phyloP scores from a whole-genome alignment of 2,329 filamentous ascomycete genomes.

The Plectosphaerella plurivora region DNA sequence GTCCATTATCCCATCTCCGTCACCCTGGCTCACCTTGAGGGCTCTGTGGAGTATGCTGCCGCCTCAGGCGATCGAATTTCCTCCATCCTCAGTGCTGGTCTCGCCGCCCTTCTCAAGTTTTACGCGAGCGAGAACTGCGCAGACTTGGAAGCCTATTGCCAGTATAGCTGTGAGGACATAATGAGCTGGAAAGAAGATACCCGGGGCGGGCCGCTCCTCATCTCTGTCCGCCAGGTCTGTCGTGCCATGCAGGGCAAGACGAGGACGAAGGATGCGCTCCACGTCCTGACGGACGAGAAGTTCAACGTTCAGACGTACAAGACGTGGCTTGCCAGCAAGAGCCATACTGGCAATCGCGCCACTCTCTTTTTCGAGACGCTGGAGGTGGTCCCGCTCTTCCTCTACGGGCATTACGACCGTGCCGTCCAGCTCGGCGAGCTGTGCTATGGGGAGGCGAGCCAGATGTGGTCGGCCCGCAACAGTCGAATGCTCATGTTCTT shows the following conservation, averaged over 20 bases:
- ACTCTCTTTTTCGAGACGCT: slow-evolving; percentile 65
- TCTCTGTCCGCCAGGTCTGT: slow-evolving; percentile 60
- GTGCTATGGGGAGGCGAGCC: slow-evolving; percentile 39
- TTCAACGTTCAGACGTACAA: slow-evolving; percentile 57
- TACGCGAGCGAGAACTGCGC: slow-evolving; percentile 65
- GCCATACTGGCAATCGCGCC: slow-evolving; percentile 58
- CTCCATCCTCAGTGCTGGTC: slow-evolving; percentile 66
- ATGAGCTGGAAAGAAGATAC: slow-evolving; percentile 68
- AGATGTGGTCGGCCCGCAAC: slow-evolving; percentile 57
- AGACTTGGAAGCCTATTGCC: slow-evolving; percentile 67
- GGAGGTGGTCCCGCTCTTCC: slow-evolving; percentile 57
- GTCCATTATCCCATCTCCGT: slow-evolving; percentile 58
- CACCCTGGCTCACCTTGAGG: slow-evolving; percentile 57
- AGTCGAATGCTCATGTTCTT: slow-evolving; percentile 54
- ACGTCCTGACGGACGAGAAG: slow-evolving; percentile 63
- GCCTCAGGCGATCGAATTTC: slow-evolving; percentile 67
- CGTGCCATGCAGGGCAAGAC: slow-evolving; percentile 76
- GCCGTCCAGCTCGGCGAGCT: slow-evolving; percentile 52
- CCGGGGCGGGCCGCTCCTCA: slow-evolving; percentile 65
- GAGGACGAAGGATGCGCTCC: slow-evolving; percentile 37
- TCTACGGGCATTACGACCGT: slow-evolving; percentile 58
- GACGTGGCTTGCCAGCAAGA: slow-evolving; percentile 50
- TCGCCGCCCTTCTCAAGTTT: slow-evolving; percentile 62
- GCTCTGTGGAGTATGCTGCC: slow-evolving; percentile 61
- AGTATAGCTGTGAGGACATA: slow-evolving; percentile 69